Conservation (phyloP, 768 basidiomycete species). For the Lentinula aciculospora region DNA sequence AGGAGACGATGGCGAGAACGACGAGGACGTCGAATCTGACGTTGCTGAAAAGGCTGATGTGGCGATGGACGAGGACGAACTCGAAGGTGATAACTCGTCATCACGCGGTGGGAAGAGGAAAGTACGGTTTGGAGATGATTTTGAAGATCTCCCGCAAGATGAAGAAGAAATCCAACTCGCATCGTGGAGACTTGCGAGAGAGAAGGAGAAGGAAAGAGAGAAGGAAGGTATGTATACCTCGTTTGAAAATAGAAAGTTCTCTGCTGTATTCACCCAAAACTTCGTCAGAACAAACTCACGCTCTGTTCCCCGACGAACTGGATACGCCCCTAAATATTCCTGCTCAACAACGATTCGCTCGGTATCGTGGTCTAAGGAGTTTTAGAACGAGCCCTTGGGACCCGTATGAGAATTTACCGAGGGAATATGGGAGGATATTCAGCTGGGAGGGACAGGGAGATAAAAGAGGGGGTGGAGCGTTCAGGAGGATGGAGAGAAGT, state of each 20-base stretch:
- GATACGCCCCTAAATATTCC: slow-evolving; percentile 87
- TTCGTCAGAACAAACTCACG: slow-evolving; percentile 2
- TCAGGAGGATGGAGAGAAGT: neutral
- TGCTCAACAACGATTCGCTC: slow-evolving; percentile 80
- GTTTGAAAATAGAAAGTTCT: neutral
- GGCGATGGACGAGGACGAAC: slow-evolving; percentile 31
- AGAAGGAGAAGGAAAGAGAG: slow-evolving; percentile 52
- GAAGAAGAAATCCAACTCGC: slow-evolving; percentile 76
- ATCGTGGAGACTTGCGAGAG: slow-evolving; percentile 39
- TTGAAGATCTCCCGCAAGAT: slow-evolving; percentile 48
- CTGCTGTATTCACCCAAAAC: too few relatives aligned
- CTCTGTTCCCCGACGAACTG: slow-evolving; percentile 87
- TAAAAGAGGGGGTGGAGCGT: neutral
- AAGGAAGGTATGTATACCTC: slow-evolving; percentile 46
- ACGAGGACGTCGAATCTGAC: slow-evolving; percentile 27
- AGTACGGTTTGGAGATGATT: slow-evolving; percentile 50
- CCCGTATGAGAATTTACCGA: slow-evolving; percentile 90
- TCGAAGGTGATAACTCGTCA: neutral
- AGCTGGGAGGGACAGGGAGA: slow-evolving; percentile 78
- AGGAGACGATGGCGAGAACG: slow-evolving; percentile 41
- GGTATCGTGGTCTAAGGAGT: slow-evolving; percentile 86
- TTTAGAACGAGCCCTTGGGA: slow-evolving; percentile 98
- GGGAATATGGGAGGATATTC: slow-evolving; percentile 93
- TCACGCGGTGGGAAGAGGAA: slow-evolving; percentile 27
- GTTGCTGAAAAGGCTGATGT: slow-evolving; percentile 48